Percentiles rank a stretch among this genome's conserved stretches.
phyloP scores from a whole-genome alignment of 1,284 basidiomycete species.

The Fomitiporia mediterranea region DNA sequence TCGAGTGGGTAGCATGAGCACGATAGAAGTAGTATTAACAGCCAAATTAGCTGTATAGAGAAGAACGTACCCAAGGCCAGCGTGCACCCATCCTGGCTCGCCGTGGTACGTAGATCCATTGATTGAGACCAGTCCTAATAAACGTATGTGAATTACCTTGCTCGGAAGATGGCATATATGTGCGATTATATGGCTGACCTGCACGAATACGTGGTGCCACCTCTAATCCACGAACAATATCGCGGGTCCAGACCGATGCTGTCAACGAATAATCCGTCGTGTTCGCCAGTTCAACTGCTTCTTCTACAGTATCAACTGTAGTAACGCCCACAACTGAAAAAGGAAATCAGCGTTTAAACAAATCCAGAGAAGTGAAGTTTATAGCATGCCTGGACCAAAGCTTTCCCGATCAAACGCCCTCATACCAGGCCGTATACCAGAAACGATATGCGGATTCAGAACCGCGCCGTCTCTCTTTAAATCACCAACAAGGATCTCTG shows the following conservation, averaged over 20 bases:
- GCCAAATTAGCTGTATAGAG: conserved; percentile 10
- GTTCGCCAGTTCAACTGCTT: conserved; percentile 52
- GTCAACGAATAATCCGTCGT: conserved; percentile 50
- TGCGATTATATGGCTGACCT: conserved; percentile 37
- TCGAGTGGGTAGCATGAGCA: too few species aligned
- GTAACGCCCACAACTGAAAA: conserved; percentile 43
- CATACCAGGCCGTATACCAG: conserved; percentile 46
- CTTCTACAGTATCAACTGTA: conserved; percentile 44
- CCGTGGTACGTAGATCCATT: conserved; percentile 31
- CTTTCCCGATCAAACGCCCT: conserved; percentile 50
- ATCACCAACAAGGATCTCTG: conserved; percentile 48
- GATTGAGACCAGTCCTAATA: conserved; percentile 29
- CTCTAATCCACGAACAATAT: conserved; percentile 42
- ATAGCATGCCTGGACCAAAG: conserved; percentile 50
- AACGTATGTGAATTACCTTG: background rate
- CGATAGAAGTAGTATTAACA: background rate
- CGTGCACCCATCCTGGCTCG: conserved; percentile 25
- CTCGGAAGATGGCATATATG: background rate
- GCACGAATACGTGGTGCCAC: conserved; percentile 46
- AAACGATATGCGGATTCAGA: conserved; percentile 52
- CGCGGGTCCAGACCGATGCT: conserved; percentile 50
- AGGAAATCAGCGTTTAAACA: conserved; percentile 15
- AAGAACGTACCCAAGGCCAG: conserved; percentile 31
- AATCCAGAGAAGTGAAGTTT: conserved; percentile 13
- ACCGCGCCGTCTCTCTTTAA: conserved; percentile 36